These are phyloP conservation scores for Gardenia jasminoides DNA, from an alignment of 257 asterid genomes.

Conservation along the genomic window DNA sequence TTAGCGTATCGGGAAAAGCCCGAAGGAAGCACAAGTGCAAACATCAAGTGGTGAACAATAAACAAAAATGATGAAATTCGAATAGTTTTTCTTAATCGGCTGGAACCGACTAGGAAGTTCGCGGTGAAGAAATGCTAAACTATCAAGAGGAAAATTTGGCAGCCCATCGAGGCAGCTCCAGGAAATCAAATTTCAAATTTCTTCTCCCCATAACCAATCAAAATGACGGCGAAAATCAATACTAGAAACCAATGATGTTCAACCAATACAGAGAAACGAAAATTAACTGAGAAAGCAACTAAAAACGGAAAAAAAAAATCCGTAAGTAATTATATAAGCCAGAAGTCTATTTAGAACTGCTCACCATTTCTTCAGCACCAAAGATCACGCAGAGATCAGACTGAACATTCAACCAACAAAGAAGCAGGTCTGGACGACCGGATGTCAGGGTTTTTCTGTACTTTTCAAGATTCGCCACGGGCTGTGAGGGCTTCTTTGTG, in stretches of 20 bases:
- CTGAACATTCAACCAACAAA: background rate
- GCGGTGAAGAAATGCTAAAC: background rate
- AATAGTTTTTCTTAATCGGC: background rate
- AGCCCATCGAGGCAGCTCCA: background rate
- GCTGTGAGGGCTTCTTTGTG: background rate
- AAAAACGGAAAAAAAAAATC: background rate
- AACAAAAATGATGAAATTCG: background rate
- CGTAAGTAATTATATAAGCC: background rate
- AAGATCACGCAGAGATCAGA: background rate
- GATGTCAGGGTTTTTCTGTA: background rate
- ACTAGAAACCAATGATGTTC: background rate
- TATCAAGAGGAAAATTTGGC: background rate
- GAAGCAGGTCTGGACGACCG: too few species aligned
- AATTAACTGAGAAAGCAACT: background rate
- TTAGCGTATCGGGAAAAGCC: background rate
- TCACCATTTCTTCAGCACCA: constrained; percentile 16
- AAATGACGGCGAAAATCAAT: background rate
- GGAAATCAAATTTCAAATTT: background rate
- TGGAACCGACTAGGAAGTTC: background rate
- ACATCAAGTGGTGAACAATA: background rate
- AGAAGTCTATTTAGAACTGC: background rate
- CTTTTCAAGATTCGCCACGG: background rate
- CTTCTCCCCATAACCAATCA: background rate
- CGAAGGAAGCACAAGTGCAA: background rate
- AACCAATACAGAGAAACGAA: background rate